Base-by-base conservation (phyloP, 1,284 basidiomycete species). In the Ceratobasidium sp. region DNA sequence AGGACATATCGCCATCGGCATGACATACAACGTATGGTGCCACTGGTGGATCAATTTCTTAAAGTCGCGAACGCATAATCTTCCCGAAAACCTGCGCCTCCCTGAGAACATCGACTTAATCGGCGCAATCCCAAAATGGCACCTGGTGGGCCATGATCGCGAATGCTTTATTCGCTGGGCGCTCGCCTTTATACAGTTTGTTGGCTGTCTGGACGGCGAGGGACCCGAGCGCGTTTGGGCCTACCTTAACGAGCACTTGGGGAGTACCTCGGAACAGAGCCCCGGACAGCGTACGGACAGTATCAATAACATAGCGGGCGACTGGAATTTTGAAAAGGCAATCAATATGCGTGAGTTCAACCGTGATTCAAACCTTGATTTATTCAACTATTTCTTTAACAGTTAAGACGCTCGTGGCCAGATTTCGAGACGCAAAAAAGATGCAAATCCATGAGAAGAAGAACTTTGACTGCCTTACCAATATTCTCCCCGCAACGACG, bases 161-260 rank as follows among this genome's bases (percentile, higher is more conserved):
- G 1, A 6, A 4, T 73, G 70, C n/a, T 28, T 12, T n/a, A 28
- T 62, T 28, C 57, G 42, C 23, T 50, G 38, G 17, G 42, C 57
- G 23, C 44, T 73, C 2, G 57, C 62, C 26, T 38, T 26, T 38
- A 62, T 20, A 17, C 38, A 17, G 17, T 61, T 38, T 20, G 59
- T 73, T 1, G 70, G 70, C 10, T n/a, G 70, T n/a, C n/a, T n/a
- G n/a, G n/a, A n/a, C n/a, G n/a, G n/a, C n/a, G n/a, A n/a, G n/a
- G n/a, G n/a, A n/a, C n/a, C 26, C 59, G 70, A 73, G 26, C 42
- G 70, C 5, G 38, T 42, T n/a, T 73, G 70, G 70, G 70, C 70
- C 12, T 13, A 48, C 26, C 5, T 73, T n/a, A 73, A 73, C 33
- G 17, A 73, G 28, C 40, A 44, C 9, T n/a, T 54, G 3, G 68